Base-by-base conservation (phyloP, 2,329 filamentous ascomycete species). In the Pseudocercospora crystallina region DNA sequence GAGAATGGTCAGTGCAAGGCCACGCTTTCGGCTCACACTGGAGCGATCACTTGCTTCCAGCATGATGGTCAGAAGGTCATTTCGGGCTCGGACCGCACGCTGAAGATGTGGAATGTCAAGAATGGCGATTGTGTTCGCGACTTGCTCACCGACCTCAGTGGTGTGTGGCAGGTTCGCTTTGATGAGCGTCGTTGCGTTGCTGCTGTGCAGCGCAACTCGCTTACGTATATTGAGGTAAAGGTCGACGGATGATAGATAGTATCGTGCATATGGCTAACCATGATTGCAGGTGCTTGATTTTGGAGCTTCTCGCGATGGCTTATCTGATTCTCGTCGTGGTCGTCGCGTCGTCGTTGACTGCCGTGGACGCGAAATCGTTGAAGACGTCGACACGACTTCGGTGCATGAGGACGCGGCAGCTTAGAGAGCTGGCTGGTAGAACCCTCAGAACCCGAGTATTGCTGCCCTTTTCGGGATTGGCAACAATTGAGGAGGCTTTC, bases 101-200 rank as follows among this genome's bases (percentile, higher is more conserved):
- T 99, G 58, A 99, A 99, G 77, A 95, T 99, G 89, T 99, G 94
- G 94, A 90, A 99, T 65, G 87, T 96, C 43, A 83, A 85, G 63
- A 95, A 86, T 1, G 94, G 94, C 42, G 88, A 96, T 63, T 96
- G 90, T 68, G 84, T 96, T 45, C 88, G 92, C 60, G 92, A 99
- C 70, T 80, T 99, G 36, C 78, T 99, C 64, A 96, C 90, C 11
- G 91, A 96, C 65, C 79, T 99, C 32, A 92, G 86, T 60, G 91
- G 92, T n/a, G 94, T 99, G 7, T 99, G 94, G 94, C 94, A 99
- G 74, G 94, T 99, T 64, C 94, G 94, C 65, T 99, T 99, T 73
- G 91, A 99, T 65, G 90, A 95, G 67, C 81, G 94, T 60, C 82
- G 92, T 69, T 99, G 94, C 69, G 94, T 99, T 50, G 94, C 94